A percentile compares a stretch with the other conserved stretches of the same genome.
Evolutionary conservation across 2,329 filamentous ascomycete species (phyloP).

Genomic region (Zymoseptoria pseudotritici): DNA sequence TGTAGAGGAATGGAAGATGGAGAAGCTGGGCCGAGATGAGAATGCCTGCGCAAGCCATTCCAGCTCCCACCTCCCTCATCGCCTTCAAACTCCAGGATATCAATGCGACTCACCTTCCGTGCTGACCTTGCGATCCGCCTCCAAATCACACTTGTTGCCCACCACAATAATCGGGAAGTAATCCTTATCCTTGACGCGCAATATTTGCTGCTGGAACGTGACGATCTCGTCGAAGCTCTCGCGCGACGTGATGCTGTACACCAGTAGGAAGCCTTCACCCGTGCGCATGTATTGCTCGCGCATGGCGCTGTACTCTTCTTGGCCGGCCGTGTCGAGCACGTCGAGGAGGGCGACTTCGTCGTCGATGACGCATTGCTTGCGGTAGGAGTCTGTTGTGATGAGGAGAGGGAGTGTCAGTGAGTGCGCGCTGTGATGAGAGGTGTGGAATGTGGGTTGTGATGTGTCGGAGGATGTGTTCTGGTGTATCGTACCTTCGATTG

Average conservation of each 20-base stretch:
- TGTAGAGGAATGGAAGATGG: neutral
- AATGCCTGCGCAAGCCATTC: conserved; percentile 4
- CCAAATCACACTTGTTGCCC: conserved; percentile 98
- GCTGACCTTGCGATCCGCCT: conserved; percentile 82
- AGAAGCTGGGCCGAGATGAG: conserved; percentile 5
- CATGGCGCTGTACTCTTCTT: conserved; percentile 99
- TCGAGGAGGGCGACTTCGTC: conserved; percentile 96
- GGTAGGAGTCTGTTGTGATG: conserved; percentile 73
- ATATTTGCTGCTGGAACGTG: conserved; percentile 97
- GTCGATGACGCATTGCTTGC: conserved; percentile 98
- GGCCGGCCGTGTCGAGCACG: conserved; percentile 94
- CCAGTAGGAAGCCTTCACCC: conserved; percentile 92
- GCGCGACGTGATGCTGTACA: conserved; percentile 96
- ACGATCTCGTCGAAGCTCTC: conserved; percentile 98
- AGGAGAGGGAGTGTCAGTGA: conserved; percentile 18
- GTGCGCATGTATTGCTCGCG: conserved; percentile 99
- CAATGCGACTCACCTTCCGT: conserved; percentile 64
- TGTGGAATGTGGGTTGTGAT: neutral
- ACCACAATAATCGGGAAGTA: conserved; percentile 99
- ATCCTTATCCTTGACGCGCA: conserved; percentile 98
- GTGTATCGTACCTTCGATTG: conserved; percentile 75
- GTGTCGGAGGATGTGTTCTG: conserved; percentile 1
- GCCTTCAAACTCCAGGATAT: neutral
- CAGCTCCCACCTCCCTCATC: neutral
- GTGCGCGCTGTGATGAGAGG: neutral